Percentiles rank a stretch among this genome's conserved stretches.
These are phyloP conservation scores for Plasmodium gonderi DNA, from an alignment of 169 alveolate genomes.

Conservation along the genomic window DNA sequence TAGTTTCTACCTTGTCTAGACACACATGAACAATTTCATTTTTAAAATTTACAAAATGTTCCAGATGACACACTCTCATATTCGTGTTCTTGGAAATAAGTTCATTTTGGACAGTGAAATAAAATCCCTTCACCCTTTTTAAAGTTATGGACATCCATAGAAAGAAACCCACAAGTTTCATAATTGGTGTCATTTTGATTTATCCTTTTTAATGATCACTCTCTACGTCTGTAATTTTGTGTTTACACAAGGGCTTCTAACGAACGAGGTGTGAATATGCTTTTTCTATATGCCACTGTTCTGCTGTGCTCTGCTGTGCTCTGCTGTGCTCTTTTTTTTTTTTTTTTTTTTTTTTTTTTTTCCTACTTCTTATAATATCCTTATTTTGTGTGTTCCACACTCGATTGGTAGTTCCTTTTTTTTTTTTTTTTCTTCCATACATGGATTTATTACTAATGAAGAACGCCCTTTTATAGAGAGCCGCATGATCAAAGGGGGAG, in stretches of 20 bases:
- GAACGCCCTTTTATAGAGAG: too few relatives aligned
- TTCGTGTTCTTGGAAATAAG: neutral
- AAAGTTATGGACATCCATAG: neutral
- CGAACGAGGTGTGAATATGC: too few relatives aligned
- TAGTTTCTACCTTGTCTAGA: neutral
- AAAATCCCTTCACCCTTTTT: neutral
- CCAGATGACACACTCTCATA: neutral
- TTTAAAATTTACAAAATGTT: constrained; percentile 30
- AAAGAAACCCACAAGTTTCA: neutral
- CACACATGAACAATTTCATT: constrained; percentile 21
- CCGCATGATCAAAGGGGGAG: too few relatives aligned
- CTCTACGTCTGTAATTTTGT: neutral
- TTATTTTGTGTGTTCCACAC: too few relatives aligned
- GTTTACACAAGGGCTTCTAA: neutral
- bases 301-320: neutral
- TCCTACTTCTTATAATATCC: too few relatives aligned
- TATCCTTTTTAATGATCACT: too few relatives aligned
- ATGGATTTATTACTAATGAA: too few relatives aligned
- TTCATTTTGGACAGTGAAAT: constrained; percentile 29
- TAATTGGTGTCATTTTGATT: neutral
- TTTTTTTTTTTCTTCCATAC: too few relatives aligned
- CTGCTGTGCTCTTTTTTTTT: neutral
- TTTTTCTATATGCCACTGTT: too few relatives aligned
- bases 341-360: neutral
- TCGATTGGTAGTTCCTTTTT: neutral